Percentiles rank a stretch among this genome's conserved stretches.
Evolutionary conservation across 2,329 filamentous ascomycete species (phyloP).

Genomic region (Fusarium decemcellulare): DNA sequence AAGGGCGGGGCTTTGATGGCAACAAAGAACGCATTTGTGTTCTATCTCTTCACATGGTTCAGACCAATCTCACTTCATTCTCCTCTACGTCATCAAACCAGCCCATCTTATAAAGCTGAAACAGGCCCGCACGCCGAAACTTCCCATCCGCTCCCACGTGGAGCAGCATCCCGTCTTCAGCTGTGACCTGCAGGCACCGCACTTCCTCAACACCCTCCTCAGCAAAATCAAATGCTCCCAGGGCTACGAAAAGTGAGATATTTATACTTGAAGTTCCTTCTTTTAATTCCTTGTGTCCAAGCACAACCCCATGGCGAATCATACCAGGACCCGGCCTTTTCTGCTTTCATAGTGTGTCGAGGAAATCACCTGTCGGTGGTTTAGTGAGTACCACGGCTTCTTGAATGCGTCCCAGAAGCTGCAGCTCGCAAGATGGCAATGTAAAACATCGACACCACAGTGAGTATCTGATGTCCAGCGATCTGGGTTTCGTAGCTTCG

Average conservation of each 20-base stretch:
- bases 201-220: not conserved
- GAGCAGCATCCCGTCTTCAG: conserved; percentile 12
- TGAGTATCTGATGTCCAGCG: conserved; percentile 1
- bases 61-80: not conserved
- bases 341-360: not conserved
- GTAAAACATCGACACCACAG: conserved; percentile 1
- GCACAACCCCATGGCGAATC: not conserved
- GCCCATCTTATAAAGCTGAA: not conserved
- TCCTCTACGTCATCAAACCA: conserved; percentile 7
- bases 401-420: conserved; percentile 5
- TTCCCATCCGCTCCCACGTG: not conserved
- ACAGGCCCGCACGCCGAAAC: conserved; percentile 14
- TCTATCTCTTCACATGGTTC: too few species aligned
- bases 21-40: too few species aligned
- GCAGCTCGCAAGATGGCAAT: conserved; percentile 24
- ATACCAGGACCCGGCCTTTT: not conserved
- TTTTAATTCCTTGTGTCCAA: not conserved
- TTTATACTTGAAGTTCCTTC: not conserved
- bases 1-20: too few species aligned
- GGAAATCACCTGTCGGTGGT: not conserved
- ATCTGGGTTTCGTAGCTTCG: not conserved
- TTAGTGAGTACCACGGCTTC: conserved; percentile 2
- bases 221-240: conserved; percentile 14
- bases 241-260: not conserved
- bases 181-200: conserved; percentile 9